Evolutionary conservation across 371 early-diverging fungal genomes (phyloP).

Genomic region (Mucor irregularis): DNA sequence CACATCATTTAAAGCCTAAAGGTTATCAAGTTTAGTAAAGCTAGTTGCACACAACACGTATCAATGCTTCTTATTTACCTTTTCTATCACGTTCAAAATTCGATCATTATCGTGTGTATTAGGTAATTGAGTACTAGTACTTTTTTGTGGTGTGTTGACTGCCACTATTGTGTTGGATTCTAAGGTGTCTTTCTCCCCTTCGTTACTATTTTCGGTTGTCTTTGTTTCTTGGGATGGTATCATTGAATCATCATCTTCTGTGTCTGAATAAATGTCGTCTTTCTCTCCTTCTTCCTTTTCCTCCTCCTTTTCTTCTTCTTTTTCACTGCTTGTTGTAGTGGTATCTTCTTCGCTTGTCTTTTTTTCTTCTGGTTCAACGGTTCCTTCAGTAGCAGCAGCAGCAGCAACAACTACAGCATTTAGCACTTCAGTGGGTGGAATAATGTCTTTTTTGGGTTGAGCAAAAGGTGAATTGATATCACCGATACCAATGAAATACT

Average conservation of each 20-base stretch:
- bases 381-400: neutral
- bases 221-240: neutral
- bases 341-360: neutral
- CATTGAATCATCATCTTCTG: neutral
- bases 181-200: neutral
- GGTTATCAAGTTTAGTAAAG: neutral
- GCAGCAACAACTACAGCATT: neutral
- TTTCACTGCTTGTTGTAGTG: neutral
- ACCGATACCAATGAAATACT: slow-evolving; percentile 91
- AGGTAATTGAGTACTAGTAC: neutral
- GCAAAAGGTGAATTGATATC: slow-evolving; percentile 85
- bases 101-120: neutral
- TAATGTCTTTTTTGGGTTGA: neutral
- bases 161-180: neutral
- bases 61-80: too few species aligned
- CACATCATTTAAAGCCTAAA: neutral
- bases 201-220: neutral
- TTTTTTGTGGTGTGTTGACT: neutral
- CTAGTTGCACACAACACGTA: neutral
- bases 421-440: neutral
- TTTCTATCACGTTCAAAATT: neutral
- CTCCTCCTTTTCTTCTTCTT: neutral
- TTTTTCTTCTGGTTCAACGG: neutral
- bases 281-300: neutral
- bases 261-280: neutral